Base-by-base conservation (phyloP, 2,329 filamentous ascomycete species). In the Cercospora berteroae region DNA sequence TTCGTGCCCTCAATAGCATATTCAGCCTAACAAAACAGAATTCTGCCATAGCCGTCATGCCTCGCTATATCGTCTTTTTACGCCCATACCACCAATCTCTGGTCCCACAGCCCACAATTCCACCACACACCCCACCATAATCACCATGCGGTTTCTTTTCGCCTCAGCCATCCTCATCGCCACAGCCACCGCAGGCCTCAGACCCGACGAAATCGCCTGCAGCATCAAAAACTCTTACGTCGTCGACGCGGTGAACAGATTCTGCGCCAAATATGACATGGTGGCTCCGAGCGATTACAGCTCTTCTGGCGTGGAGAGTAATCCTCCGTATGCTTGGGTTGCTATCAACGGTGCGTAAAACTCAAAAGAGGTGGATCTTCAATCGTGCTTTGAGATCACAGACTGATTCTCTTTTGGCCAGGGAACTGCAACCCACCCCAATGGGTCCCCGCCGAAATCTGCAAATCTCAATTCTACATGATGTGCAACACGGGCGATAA, bases 261-360 rank as follows among this genome's bases (percentile, higher is more conserved):
- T 68, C 58, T 68, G 66, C 31, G 31, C 57, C 57, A 65, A 65
- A 23, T 63, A 57, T 16, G 59, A 68, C 59, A 36, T 68, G 27
- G 66, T 68, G 2, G 66, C 31, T 20, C 62, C 62, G 1, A 61
- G 44, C 20, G 25, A 50, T n/a, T 62, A 65, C 29, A 33, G 42
- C 42, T 16, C 10, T 6, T 18, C 23, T 18, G 61, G 61, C 6
- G 12, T 29, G 2, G 44, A 27, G 8, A 33, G 50, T 4, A 23
- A 9, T 44, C 31, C 29, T 12, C 20, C 16, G 2, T 56, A 31
- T 27, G 31, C 61, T n/a, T 63, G 27, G 20, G 29, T 39, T 20
- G 61, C 36, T 5, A 56, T 50, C 8, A 36, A 57, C 12, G 52
- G 52, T 57, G n/a, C 25, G 52, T 56, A 12, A 5, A 36, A 6